Percentiles rank a stretch among this genome's conserved stretches.
Evolutionary conservation across 139 green algal species (phyloP).

Genomic region (Chlorella vulgaris): DNA sequence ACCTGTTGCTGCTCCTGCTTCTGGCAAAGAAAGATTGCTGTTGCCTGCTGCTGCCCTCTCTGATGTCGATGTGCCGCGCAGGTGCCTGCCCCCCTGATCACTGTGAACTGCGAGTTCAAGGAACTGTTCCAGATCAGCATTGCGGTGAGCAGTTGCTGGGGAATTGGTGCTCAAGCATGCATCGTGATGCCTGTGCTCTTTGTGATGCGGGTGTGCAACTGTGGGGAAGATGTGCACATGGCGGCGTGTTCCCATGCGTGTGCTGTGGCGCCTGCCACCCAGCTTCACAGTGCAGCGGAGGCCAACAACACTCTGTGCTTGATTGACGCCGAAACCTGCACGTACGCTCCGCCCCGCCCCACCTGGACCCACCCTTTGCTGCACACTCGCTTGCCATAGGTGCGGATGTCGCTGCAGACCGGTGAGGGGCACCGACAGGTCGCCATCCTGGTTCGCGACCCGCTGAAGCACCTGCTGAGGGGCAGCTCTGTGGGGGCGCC

Average conservation of each 20-base stretch:
- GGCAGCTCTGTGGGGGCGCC: too few relatives aligned
- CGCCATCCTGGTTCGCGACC: conserved; percentile 9
- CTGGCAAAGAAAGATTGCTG: background rate
- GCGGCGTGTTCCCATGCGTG: too few relatives aligned
- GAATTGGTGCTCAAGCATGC: background rate
- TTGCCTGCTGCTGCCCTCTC: background rate
- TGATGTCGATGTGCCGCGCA: too few relatives aligned
- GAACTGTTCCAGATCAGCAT: conserved; percentile 8
- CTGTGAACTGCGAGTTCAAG: background rate
- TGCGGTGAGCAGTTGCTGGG: background rate
- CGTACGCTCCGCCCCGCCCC: too few relatives aligned
- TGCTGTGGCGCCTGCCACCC: too few relatives aligned
- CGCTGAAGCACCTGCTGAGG: background rate
- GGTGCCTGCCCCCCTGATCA: background rate
- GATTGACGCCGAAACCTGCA: too few relatives aligned
- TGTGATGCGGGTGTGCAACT: too few relatives aligned
- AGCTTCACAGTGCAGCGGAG: too few relatives aligned
- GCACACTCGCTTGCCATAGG: background rate
- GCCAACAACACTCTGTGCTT: too few relatives aligned
- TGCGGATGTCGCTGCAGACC: background rate
- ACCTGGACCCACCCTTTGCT: background rate
- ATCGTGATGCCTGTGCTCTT: too few relatives aligned
- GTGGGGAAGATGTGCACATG: too few relatives aligned
- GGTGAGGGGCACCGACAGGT: background rate
- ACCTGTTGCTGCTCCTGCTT: too few relatives aligned